Conservation (phyloP, 352 stramenopile genomes). For the Globisporangium perplexum region DNA sequence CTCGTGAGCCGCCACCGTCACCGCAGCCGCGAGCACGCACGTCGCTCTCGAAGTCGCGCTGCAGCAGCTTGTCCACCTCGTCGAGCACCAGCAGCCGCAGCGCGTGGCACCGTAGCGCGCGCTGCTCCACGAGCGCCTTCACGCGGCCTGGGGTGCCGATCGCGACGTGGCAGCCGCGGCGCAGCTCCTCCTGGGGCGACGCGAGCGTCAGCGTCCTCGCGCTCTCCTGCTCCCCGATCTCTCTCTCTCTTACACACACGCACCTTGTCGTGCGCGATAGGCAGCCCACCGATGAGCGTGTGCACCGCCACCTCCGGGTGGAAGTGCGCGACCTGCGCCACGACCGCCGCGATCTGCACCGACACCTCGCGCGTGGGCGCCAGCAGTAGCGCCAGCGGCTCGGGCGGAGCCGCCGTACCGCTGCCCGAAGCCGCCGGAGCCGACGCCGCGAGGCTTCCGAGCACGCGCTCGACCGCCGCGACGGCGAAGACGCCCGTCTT, state of each 20-base stretch:
- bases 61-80: slow-evolving; percentile 80
- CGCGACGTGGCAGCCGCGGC: slow-evolving; percentile 48
- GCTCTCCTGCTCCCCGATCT: not conserved
- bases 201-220: not conserved
- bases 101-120: slow-evolving; percentile 32
- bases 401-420: not conserved
- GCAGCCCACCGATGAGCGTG: slow-evolving; percentile 57
- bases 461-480: slow-evolving; percentile 54
- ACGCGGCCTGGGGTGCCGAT: slow-evolving; percentile 72
- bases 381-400: slow-evolving; percentile 55
- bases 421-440: slow-evolving; percentile 10
- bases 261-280: slow-evolving; percentile 57
- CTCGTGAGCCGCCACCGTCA: too few relatives aligned
- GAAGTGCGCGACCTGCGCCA: slow-evolving; percentile 47
- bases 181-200: slow-evolving; percentile 22
- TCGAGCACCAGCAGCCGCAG: slow-evolving; percentile 71
- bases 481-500: slow-evolving; percentile 79
- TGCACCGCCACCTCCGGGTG: slow-evolving; percentile 16
- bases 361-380: slow-evolving; percentile 75
- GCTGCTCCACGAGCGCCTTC: slow-evolving; percentile 58
- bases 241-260: not conserved
- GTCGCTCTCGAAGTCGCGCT: slow-evolving; percentile 57
- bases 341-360: slow-evolving; percentile 63
- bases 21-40: slow-evolving; percentile 13
- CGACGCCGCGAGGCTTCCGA: too few relatives aligned